Evolutionary conservation across 768 basidiomycete genomes (phyloP).

Genomic region (Rhodotorula toruloides): DNA sequence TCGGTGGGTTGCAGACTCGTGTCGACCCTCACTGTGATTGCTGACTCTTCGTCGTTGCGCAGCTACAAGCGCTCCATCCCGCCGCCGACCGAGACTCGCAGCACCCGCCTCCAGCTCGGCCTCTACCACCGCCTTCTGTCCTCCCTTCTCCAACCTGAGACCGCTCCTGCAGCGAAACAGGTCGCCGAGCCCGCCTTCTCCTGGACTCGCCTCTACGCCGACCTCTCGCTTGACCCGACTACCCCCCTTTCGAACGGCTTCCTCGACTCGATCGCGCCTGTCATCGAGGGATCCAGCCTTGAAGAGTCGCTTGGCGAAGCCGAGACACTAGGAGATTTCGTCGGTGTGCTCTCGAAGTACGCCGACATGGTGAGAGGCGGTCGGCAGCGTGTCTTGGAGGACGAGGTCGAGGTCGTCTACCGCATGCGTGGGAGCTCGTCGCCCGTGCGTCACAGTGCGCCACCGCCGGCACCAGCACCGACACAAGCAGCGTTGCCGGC

Average conservation of each 20-base stretch:
- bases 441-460: too few species aligned
- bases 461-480: too few species aligned
- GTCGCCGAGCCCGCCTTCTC: conserved; percentile 6
- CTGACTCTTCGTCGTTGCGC: not conserved
- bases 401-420: conserved; percentile 45
- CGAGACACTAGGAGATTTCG: conserved; percentile 53
- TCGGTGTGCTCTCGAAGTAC: conserved; percentile 50
- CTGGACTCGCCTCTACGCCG: conserved; percentile 20
- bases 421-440: too few species aligned
- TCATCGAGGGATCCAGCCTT: conserved; percentile 44
- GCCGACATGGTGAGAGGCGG: conserved; percentile 15
- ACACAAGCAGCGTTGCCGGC: not conserved
- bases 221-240: conserved; percentile 4
- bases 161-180: conserved; percentile 34
- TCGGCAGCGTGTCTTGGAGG: conserved; percentile 44
- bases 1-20: conserved; percentile 46
- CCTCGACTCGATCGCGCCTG: conserved; percentile 19
- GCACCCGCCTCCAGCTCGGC: conserved; percentile 69
- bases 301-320: conserved; percentile 55
- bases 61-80: conserved; percentile 52
- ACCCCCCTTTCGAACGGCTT: conserved; percentile 1
- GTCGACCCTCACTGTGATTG: too few species aligned
- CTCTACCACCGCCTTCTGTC: conserved; percentile 65
- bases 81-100: conserved; percentile 55
- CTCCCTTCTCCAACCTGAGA: conserved; percentile 51